phyloP scores from a whole-genome alignment of 805 yeast genomes.

The Cyberlindnera meyerae region DNA sequence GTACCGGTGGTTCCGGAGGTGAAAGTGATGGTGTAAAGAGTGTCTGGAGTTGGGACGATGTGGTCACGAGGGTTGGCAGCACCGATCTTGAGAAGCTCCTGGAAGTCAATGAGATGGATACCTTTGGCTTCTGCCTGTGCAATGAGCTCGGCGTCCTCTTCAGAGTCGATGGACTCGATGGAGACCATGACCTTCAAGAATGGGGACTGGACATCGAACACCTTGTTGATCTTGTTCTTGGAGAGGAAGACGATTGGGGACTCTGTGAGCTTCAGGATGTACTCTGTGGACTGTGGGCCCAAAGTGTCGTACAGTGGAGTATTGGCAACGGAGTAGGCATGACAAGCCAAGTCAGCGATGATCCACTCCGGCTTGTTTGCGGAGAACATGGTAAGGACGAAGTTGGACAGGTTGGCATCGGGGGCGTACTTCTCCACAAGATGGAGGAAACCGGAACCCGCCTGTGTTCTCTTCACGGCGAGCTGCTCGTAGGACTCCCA shows the following conservation, averaged over 20 bases:
- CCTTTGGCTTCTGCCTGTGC: constrained; percentile 27
- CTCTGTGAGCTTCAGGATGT: constrained; percentile 56
- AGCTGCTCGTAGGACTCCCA: constrained; percentile 40
- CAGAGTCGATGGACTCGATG: constrained; percentile 42
- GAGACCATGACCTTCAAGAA: constrained; percentile 51
- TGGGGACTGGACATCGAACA: constrained; percentile 41
- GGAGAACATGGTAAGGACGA: constrained; percentile 52
- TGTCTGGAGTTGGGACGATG: constrained; percentile 47
- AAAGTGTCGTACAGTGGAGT: constrained; percentile 54
- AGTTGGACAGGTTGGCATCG: constrained; percentile 31
- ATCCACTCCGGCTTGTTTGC: constrained; percentile 66
- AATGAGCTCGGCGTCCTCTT: constrained; percentile 31
- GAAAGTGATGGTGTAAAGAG: constrained; percentile 58
- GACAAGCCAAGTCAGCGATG: constrained; percentile 63
- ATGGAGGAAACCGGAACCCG: constrained; percentile 53
- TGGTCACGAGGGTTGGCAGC: constrained; percentile 36
- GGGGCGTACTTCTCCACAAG: constrained; percentile 36
- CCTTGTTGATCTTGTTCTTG: constrained; percentile 42
- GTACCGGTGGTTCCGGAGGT: constrained; percentile 75
- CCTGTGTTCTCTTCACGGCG: constrained; percentile 36
- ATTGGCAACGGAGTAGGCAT: constrained; percentile 48
- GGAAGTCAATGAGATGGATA: constrained; percentile 30
- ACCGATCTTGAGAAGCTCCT: constrained; percentile 36
- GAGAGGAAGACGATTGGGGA: constrained; percentile 58
- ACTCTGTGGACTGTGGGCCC: constrained; percentile 56